Evolutionary conservation across 1,284 basidiomycete genomes (phyloP).

Genomic region (Kwoniella shivajii): DNA sequence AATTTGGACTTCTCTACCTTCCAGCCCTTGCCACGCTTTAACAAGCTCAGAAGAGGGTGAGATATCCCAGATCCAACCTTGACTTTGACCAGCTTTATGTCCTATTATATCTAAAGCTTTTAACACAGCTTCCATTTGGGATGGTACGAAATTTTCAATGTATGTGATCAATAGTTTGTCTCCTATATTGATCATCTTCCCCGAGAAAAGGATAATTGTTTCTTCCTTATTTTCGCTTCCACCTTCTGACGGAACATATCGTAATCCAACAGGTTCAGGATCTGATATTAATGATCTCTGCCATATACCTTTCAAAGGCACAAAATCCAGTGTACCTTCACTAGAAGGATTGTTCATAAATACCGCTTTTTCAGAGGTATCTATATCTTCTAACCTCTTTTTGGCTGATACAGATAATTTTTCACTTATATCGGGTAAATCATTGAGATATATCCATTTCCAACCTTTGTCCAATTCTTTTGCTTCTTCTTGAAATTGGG

Average conservation of each 20-base stretch:
- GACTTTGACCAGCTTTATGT: slow-evolving; percentile 8
- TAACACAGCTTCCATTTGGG: slow-evolving; percentile 21
- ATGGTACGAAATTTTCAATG: slow-evolving; percentile 20
- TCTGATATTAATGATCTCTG: background rate
- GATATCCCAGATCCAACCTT: slow-evolving; percentile 28
- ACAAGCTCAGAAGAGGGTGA: slow-evolving; percentile 7
- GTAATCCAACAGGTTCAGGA: slow-evolving; percentile 18
- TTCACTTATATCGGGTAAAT: slow-evolving; percentile 5
- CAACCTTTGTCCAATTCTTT: slow-evolving; percentile 2
- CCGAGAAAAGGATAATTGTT: slow-evolving; percentile 30
- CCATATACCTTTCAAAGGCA: slow-evolving; percentile 11
- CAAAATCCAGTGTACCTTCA: slow-evolving; percentile 19
- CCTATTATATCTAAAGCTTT: slow-evolving; percentile 25
- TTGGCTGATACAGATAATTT: slow-evolving; percentile 5
- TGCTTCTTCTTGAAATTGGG: background rate
- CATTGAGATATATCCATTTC: slow-evolving; percentile 19
- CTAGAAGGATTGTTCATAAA: slow-evolving; percentile 22
- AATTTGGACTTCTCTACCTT: slow-evolving; percentile 10
- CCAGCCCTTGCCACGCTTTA: slow-evolving; percentile 19
- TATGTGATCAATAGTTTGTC: slow-evolving; percentile 23
- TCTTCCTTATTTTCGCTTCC: slow-evolving; percentile 6
- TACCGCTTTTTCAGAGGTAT: slow-evolving; percentile 3
- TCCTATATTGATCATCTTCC: slow-evolving; percentile 15
- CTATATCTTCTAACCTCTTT: background rate
- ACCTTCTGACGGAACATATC: slow-evolving; percentile 2